These are phyloP conservation scores for Chara braunii DNA, from an alignment of 139 green algal species.

Conservation along the genomic window DNA sequence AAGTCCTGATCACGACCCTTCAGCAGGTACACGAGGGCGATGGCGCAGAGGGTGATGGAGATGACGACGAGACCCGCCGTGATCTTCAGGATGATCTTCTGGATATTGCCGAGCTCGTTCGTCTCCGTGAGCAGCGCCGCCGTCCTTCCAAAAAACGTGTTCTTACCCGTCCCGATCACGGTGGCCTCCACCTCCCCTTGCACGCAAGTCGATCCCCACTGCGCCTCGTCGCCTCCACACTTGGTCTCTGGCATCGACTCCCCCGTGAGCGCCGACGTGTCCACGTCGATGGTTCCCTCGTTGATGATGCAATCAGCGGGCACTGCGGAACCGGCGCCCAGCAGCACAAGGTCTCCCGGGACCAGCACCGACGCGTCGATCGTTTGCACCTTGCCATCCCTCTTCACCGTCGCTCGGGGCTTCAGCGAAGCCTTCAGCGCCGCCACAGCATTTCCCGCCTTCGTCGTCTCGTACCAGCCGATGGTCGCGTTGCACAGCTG, in stretches of 20 bases:
- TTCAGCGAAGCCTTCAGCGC: slow-evolving; percentile 76
- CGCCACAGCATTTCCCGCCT: slow-evolving; percentile 72
- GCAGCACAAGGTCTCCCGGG: slow-evolving; percentile 64
- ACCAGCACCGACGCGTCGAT: slow-evolving; percentile 63
- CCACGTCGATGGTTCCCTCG: slow-evolving; percentile 51
- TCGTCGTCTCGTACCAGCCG: slow-evolving; percentile 67
- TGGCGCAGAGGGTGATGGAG: neutral
- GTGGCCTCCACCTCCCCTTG: slow-evolving; percentile 73
- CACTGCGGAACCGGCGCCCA: slow-evolving; percentile 58
- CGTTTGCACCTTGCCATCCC: slow-evolving; percentile 60
- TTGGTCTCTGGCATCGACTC: slow-evolving; percentile 63
- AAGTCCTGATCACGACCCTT: slow-evolving; percentile 18
- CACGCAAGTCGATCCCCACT: slow-evolving; percentile 77
- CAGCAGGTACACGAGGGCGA: slow-evolving; percentile 29
- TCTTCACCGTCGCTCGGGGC: slow-evolving; percentile 64
- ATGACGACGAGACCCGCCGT: slow-evolving; percentile 53
- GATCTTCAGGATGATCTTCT: slow-evolving; percentile 46
- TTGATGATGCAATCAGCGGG: slow-evolving; percentile 60
- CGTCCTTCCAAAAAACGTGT: slow-evolving; percentile 87
- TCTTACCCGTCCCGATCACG: slow-evolving; percentile 56
- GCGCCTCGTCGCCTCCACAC: slow-evolving; percentile 56
- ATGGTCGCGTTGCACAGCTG: slow-evolving; percentile 76
- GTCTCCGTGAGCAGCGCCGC: slow-evolving; percentile 64
- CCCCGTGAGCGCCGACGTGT: slow-evolving; percentile 74
- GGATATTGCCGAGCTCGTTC: slow-evolving; percentile 75